A percentile compares a stretch with the other conserved stretches of the same genome.
These are phyloP conservation scores for Mortierella sp. DNA, from an alignment of 371 early-diverging fungal species.

Conservation along the genomic window DNA sequence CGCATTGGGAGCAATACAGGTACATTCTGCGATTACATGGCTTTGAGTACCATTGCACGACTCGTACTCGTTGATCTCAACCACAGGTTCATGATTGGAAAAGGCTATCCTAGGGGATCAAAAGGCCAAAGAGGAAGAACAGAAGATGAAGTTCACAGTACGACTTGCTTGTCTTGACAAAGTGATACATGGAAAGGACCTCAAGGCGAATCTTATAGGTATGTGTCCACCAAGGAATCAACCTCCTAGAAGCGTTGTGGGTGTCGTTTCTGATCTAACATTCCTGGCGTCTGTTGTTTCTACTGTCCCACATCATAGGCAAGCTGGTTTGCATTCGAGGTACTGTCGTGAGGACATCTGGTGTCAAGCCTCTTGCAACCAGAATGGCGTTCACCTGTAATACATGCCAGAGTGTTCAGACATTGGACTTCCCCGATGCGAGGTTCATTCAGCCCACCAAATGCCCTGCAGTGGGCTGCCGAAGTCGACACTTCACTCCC, in stretches of 20 bases:
- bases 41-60: no score
- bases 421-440: conserved; percentile 58
- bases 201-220: conserved; percentile 55
- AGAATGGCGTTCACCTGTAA: conserved; percentile 61
- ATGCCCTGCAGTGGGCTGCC: conserved; percentile 60
- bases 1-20: conserved; percentile 41
- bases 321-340: conserved; percentile 61
- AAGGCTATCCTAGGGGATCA: conserved; percentile 28
- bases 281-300: no score
- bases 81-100: no score
- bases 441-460: conserved; percentile 56
- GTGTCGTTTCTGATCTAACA: no score
- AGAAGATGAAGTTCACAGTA: conserved; percentile 22
- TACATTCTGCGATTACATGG: no score
- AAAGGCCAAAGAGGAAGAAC: conserved; percentile 12
- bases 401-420: conserved; percentile 55
- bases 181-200: conserved; percentile 46
- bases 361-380: conserved; percentile 60
- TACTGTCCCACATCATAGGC: no score
- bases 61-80: no score
- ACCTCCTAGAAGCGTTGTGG: no score
- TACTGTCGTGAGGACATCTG: conserved; percentile 55
- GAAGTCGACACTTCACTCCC: conserved; percentile 58
- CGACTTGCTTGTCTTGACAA: conserved; percentile 33
- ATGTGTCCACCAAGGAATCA: neutral